These are phyloP conservation scores for Alternaria gansuensis DNA, from an alignment of 2,329 filamentous ascomycete genomes.

Conservation along the genomic window DNA sequence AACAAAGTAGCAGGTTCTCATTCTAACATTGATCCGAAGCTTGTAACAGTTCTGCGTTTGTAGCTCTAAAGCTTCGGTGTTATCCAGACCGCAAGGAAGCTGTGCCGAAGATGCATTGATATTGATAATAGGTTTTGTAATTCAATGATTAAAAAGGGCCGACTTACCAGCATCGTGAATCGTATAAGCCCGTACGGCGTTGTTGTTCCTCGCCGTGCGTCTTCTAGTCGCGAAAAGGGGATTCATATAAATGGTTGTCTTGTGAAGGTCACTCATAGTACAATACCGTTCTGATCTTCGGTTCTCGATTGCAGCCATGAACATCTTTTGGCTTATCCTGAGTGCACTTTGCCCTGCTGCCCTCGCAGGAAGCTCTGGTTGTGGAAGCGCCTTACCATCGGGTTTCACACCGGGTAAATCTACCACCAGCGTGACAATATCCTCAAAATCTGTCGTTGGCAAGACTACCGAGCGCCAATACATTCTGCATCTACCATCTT, in stretches of 20 bases:
- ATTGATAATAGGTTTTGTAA: not conserved
- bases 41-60: no score
- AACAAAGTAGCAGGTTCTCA: no score
- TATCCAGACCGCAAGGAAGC: no score
- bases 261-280: not conserved
- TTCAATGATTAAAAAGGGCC: not conserved
- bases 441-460: conserved; percentile 28
- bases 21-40: no score
- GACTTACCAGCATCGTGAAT: not conserved
- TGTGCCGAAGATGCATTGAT: not conserved
- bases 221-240: not conserved
- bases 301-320: not conserved
- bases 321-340: not conserved
- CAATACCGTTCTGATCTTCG: not conserved
- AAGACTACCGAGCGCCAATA: conserved; percentile 28
- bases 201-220: not conserved
- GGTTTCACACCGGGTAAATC: conserved; percentile 28
- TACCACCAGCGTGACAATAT: conserved; percentile 31
- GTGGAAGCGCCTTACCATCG: conserved; percentile 20
- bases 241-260: not conserved
- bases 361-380: conserved; percentile 28
- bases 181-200: not conserved
- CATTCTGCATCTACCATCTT: conserved; percentile 29
- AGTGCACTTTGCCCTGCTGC: not conserved
- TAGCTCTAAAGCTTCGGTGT: no score